A percentile compares a stretch with the other conserved stretches of the same genome.
Conservation (phyloP, 2,329 filamentous ascomycete species). For the Hypoxylon sp. region DNA sequence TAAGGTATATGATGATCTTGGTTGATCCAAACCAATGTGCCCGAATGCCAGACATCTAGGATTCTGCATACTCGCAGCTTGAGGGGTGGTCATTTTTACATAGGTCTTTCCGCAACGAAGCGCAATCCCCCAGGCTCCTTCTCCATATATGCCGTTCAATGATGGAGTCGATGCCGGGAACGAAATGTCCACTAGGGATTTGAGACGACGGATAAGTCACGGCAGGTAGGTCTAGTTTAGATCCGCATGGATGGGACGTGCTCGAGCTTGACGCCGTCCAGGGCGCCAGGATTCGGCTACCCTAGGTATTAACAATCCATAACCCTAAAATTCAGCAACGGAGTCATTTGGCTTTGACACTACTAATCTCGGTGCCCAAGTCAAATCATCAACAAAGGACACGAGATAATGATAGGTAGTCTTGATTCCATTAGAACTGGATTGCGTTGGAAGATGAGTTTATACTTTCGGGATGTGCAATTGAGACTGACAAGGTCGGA, state of each 20-base stretch:
- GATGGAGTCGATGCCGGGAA: neutral
- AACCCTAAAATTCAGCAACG: neutral
- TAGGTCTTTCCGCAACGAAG: neutral
- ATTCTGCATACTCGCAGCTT: conserved; percentile 1
- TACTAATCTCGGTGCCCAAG: neutral
- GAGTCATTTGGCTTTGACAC: neutral
- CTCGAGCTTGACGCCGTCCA: neutral
- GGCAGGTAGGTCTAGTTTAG: neutral
- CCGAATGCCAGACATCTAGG: conserved; percentile 8
- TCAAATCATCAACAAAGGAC: neutral
- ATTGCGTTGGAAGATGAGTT: neutral
- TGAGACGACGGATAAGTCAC: neutral
- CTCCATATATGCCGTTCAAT: neutral
- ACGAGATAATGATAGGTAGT: neutral
- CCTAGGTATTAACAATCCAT: neutral
- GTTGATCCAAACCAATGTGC: conserved; percentile 28
- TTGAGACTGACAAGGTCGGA: neutral
- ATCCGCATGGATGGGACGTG: neutral
- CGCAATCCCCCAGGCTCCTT: neutral
- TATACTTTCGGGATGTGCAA: neutral
- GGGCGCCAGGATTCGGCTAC: neutral
- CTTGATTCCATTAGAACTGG: neutral
- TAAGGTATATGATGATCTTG: conserved; percentile 34
- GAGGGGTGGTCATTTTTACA: conserved; percentile 2
- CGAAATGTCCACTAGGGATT: neutral